These are phyloP conservation scores for Teunomyces kruisii DNA, from an alignment of 805 yeast species.

Conservation along the genomic window DNA sequence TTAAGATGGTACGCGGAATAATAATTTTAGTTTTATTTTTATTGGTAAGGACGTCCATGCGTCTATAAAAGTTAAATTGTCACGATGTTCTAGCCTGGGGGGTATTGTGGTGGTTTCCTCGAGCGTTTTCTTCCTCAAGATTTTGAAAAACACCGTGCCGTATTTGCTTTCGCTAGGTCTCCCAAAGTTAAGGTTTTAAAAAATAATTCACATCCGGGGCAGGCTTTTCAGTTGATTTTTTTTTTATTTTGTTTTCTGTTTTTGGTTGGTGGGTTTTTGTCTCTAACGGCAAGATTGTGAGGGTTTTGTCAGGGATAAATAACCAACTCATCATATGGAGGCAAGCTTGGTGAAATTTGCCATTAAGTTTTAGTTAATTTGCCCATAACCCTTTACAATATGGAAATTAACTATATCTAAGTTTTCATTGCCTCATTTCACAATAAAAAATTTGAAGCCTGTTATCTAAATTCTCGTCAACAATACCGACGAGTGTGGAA, in stretches of 20 bases:
- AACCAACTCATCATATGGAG: not conserved
- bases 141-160: too few relatives aligned
- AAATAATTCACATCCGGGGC: not conserved
- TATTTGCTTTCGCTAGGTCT: not conserved
- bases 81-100: not conserved
- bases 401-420: not conserved
- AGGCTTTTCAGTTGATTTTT: not conserved
- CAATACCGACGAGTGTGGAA: not conserved
- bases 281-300: not conserved
- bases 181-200: not conserved
- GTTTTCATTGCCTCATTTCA: not conserved
- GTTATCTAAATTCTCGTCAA: not conserved
- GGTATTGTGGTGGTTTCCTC: not conserved
- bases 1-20: too few relatives aligned
- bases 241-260: too few relatives aligned
- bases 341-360: not conserved
- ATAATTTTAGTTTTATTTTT: too few relatives aligned
- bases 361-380: too few relatives aligned
- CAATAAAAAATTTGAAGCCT: not conserved
- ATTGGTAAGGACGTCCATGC: not conserved
- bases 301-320: not conserved
- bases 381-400: not conserved
- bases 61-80: slow-evolving; percentile 1
- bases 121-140: too few relatives aligned
- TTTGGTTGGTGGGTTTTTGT: not conserved